phyloP scores from a whole-genome alignment of 2,329 filamentous ascomycete species.

The Zasmidium angulare region DNA sequence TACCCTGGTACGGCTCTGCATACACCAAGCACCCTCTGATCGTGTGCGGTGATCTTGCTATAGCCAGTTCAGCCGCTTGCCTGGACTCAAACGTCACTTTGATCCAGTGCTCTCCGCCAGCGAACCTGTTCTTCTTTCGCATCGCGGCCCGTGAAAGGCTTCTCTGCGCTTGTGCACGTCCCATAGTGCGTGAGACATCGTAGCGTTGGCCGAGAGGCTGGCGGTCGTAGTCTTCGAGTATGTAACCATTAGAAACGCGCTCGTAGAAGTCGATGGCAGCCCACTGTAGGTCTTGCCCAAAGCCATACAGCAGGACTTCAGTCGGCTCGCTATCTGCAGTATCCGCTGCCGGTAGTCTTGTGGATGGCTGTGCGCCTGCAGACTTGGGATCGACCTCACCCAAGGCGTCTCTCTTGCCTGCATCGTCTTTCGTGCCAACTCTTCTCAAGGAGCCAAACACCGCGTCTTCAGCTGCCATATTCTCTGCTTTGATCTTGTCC shows the following conservation, averaged over 20 bases:
- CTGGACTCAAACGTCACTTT: slow-evolving; percentile 54
- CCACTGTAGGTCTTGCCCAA: slow-evolving; percentile 68
- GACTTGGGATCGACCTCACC: slow-evolving; percentile 31
- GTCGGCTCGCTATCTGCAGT: slow-evolving; percentile 52
- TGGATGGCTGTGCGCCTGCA: slow-evolving; percentile 10
- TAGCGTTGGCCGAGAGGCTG: slow-evolving; percentile 75
- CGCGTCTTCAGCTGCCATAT: slow-evolving; percentile 47
- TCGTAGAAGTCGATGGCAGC: slow-evolving; percentile 88
- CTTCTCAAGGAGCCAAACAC: slow-evolving; percentile 41
- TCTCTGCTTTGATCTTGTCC: slow-evolving; percentile 50
- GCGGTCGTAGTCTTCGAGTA: slow-evolving; percentile 91
- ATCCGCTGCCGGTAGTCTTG: slow-evolving; percentile 30
- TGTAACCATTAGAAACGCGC: slow-evolving; percentile 71
- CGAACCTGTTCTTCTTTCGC: slow-evolving; percentile 75
- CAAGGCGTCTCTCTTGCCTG: slow-evolving; percentile 22
- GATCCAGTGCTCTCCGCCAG: slow-evolving; percentile 88
- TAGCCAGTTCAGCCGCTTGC: slow-evolving; percentile 50
- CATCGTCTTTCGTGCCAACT: slow-evolving; percentile 31
- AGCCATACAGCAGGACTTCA: slow-evolving; percentile 84
- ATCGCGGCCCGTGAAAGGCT: slow-evolving; percentile 71
- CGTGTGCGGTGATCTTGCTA: slow-evolving; percentile 47
- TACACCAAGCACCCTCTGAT: slow-evolving; percentile 50
- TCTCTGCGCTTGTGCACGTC: slow-evolving; percentile 67
- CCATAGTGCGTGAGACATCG: slow-evolving; percentile 71
- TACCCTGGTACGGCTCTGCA: slow-evolving; percentile 49